phyloP scores from a whole-genome alignment of 208 protist genomes.

The Leishmania mexicana region DNA sequence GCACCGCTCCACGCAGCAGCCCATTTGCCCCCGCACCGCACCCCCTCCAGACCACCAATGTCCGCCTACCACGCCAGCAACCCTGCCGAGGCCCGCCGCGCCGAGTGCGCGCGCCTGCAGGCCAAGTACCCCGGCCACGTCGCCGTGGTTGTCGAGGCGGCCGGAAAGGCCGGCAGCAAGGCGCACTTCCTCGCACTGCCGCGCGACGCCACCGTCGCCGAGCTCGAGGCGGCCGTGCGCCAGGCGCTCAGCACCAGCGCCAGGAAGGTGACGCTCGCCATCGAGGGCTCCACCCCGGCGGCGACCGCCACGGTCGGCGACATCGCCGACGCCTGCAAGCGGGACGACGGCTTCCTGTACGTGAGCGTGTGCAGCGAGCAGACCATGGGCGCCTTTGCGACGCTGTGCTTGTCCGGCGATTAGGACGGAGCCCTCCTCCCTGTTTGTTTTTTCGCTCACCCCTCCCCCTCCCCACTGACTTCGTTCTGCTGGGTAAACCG shows the following conservation, averaged over 20 bases:
- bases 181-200: conserved; percentile 18
- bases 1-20: neutral
- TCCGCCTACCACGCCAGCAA: conserved; percentile 11
- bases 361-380: conserved; percentile 10
- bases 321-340: conserved; percentile 9
- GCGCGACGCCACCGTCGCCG: conserved; percentile 18
- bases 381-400: neutral
- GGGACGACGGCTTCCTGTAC: conserved; percentile 23
- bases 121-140: conserved; percentile 24
- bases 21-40: neutral
- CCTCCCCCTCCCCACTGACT: neutral
- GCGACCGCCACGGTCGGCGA: conserved; percentile 13
- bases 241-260: neutral
- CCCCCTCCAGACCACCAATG: neutral
- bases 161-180: conserved; percentile 8
- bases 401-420: neutral
- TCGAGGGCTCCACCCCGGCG: conserved; percentile 29
- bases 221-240: conserved; percentile 22
- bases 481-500: neutral
- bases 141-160: conserved; percentile 16
- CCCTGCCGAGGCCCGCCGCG: conserved; percentile 1
- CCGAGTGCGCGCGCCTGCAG: conserved; percentile 23
- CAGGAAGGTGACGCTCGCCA: conserved; percentile 23
- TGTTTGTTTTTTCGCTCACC: neutral
- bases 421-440: neutral